Percentiles rank a stretch among this genome's conserved stretches.
Evolutionary conservation across 2,329 filamentous ascomycete genomes (phyloP).

Genomic region (Talaromyces sp.): DNA sequence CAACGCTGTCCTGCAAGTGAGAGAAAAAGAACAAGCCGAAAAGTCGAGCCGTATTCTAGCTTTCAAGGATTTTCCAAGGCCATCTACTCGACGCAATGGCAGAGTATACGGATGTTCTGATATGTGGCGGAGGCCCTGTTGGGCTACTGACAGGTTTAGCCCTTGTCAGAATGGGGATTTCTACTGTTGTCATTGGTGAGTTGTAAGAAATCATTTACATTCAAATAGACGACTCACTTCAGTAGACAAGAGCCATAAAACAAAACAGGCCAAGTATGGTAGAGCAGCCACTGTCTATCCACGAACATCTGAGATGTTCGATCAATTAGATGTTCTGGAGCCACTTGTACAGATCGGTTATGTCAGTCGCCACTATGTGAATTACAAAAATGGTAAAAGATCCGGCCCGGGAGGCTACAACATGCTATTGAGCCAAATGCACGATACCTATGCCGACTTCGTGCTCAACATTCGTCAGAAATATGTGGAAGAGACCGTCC

Average conservation of each 20-base stretch:
- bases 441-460: conserved; percentile 1
- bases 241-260: background rate
- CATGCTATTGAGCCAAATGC: conserved; percentile 2
- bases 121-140: background rate
- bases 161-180: background rate
- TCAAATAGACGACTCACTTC: background rate
- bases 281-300: background rate
- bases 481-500: conserved; percentile 1
- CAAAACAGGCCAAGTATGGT: background rate
- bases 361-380: background rate
- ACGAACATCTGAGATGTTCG: background rate
- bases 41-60: background rate
- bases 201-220: background rate
- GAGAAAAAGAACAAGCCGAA: background rate
- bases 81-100: background rate
- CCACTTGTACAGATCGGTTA: background rate
- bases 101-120: background rate
- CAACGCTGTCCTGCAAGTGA: background rate
- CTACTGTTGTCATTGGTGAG: conserved; percentile 2
- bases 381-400: conserved; percentile 4
- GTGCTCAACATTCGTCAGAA: conserved; percentile 2
- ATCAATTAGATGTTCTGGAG: background rate
- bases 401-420: background rate
- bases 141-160: background rate
- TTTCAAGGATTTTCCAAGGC: background rate